Conservation (phyloP, 495 filamentous ascomycete genomes). For the Neurospora sp. region DNA sequence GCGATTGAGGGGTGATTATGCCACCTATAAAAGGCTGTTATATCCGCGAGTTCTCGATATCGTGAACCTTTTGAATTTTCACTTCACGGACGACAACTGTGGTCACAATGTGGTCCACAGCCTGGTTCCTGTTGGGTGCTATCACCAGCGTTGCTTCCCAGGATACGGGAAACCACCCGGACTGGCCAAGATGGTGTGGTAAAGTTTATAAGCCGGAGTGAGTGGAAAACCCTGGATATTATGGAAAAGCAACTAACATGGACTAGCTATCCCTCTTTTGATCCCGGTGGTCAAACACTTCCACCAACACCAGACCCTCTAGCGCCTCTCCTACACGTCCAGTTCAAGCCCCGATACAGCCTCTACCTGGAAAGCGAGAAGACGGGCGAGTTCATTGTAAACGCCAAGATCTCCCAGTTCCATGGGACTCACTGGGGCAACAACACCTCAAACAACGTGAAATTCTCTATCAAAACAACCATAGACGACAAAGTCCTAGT, state of each 20-base stretch:
- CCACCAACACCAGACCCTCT: constrained; percentile 31
- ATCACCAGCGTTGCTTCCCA: constrained; percentile 3
- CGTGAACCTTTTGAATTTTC: background rate
- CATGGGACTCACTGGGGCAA: constrained; percentile 33
- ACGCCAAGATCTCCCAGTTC: constrained; percentile 44
- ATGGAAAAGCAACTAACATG: background rate
- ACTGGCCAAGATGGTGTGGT: constrained; percentile 48
- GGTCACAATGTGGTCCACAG: background rate
- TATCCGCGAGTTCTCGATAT: background rate
- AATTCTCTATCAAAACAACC: constrained; percentile 27
- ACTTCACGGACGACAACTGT: background rate
- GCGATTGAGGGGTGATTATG: background rate
- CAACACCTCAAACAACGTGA: constrained; percentile 20
- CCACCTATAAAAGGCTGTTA: background rate
- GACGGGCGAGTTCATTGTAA: constrained; percentile 48
- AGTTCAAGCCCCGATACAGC: constrained; percentile 48
- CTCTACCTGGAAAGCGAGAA: constrained; percentile 49
- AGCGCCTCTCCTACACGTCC: constrained; percentile 43
- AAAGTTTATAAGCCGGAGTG: constrained; percentile 47
- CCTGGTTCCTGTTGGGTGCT: background rate
- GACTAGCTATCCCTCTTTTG: constrained; percentile 41
- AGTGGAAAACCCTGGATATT: background rate
- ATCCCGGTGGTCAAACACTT: constrained; percentile 50
- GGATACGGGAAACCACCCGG: constrained; percentile 31
- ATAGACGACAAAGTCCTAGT: constrained; percentile 26